phyloP scores from a whole-genome alignment of 2,329 filamentous ascomycete species.

The Diaporthe helianthi region DNA sequence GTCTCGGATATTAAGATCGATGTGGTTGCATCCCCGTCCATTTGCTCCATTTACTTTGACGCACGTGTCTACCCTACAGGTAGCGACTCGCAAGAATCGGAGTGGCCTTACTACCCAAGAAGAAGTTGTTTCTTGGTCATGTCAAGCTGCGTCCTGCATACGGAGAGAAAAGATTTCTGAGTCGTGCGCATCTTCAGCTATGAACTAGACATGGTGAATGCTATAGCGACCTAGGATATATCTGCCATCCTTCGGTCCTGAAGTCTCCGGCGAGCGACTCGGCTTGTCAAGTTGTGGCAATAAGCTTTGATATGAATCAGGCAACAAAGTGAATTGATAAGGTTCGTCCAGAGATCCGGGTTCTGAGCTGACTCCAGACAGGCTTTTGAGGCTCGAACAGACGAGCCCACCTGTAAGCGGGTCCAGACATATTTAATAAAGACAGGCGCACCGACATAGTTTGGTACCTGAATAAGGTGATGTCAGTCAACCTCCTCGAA shows the following conservation, averaged over 20 bases:
- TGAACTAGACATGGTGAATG: neutral
- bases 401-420: neutral
- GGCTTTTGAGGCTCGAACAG: constrained; percentile 20
- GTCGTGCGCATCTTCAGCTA: neutral
- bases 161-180: neutral
- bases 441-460: neutral
- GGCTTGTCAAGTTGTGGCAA: neutral
- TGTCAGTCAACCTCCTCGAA: too few species aligned
- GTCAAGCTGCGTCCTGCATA: neutral
- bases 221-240: neutral
- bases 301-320: neutral
- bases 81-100: neutral
- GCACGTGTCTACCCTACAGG: too few species aligned
- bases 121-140: neutral
- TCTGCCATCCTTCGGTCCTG: neutral
- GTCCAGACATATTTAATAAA: neutral
- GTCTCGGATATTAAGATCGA: too few species aligned
- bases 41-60: too few species aligned
- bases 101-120: neutral
- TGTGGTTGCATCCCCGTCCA: too few species aligned
- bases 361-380: neutral
- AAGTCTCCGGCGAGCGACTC: neutral
- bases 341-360: neutral
- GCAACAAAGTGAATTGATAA: neutral
- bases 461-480: constrained; percentile 3